phyloP scores from a whole-genome alignment of 2,329 filamentous ascomycete species.

The Capronia americana region DNA sequence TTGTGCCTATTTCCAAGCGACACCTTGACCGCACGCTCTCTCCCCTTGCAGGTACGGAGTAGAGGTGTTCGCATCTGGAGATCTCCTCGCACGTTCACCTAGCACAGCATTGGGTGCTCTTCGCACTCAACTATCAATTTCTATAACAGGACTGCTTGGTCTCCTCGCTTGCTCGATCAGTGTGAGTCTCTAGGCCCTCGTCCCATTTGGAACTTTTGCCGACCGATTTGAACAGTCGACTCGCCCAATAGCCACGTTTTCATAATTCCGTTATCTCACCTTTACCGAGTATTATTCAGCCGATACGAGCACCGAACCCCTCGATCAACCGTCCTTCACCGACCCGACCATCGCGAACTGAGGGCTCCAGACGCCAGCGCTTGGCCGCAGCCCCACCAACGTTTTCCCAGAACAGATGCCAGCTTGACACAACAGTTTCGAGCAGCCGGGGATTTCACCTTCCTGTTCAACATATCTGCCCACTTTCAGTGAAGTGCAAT shows the following conservation, averaged over 20 bases:
- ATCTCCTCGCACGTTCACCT: not conserved
- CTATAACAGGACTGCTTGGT: not conserved
- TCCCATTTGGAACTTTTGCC: not conserved
- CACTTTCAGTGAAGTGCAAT: not conserved
- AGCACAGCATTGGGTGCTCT: not conserved
- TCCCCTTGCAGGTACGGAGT: not conserved
- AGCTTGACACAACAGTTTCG: not conserved
- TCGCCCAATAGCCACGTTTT: not conserved
- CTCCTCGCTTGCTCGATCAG: not conserved
- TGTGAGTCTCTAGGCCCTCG: not conserved
- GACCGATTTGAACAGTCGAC: not conserved
- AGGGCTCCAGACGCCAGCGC: not conserved
- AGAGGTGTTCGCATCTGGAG: not conserved
- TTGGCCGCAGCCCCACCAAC: not conserved
- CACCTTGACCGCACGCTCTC: too few relatives aligned
- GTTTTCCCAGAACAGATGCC: not conserved
- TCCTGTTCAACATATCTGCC: not conserved
- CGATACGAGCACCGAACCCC: not conserved
- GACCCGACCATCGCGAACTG: too few relatives aligned
- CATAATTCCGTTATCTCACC: not conserved
- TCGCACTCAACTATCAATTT: not conserved
- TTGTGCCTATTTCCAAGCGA: not conserved
- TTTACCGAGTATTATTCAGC: slow-evolving; percentile 5
- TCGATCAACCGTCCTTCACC: not conserved
- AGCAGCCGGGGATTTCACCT: not conserved